Conservation (phyloP, 352 stramenopile genomes). For the Pythium folliculosum region DNA sequence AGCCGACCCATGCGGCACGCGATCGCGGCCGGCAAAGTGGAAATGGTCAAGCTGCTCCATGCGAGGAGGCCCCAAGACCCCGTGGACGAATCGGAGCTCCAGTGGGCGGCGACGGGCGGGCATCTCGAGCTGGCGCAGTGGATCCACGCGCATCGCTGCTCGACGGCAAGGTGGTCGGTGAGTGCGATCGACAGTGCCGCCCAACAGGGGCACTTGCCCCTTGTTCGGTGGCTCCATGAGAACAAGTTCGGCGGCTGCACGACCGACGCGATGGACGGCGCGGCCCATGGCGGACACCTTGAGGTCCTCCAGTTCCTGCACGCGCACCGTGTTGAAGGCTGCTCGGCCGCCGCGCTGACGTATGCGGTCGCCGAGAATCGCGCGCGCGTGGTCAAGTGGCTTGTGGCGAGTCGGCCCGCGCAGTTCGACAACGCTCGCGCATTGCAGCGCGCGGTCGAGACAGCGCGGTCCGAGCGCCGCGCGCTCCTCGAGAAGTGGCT, state of each 20-base stretch:
- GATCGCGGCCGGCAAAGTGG: constrained; percentile 37
- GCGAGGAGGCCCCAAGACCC: not conserved
- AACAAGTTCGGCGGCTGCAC: constrained; percentile 28
- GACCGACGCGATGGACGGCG: constrained; percentile 18
- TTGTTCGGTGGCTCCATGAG: constrained; percentile 19
- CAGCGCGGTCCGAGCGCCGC: too few species aligned
- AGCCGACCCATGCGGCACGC: constrained; percentile 51
- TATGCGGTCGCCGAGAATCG: constrained; percentile 2
- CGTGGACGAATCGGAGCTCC: not conserved
- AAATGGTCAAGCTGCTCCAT: constrained; percentile 34
- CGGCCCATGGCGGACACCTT: not conserved
- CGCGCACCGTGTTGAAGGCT: constrained; percentile 20
- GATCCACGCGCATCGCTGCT: not conserved
- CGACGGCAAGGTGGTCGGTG: not conserved
- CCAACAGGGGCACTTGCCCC: constrained; percentile 11
- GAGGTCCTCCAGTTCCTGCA: constrained; percentile 12
- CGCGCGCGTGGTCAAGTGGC: constrained; percentile 3
- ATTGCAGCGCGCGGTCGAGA: too few species aligned
- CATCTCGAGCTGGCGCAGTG: constrained; percentile 6
- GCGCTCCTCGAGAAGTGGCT: too few species aligned
- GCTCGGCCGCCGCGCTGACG: constrained; percentile 2
- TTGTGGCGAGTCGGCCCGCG: not conserved
- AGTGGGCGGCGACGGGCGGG: not conserved
- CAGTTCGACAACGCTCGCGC: constrained; percentile 11
- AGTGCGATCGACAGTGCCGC: constrained; percentile 18